Base-by-base conservation (phyloP, 2,329 filamentous ascomycete genomes). In the Hypomyces perniciosus region DNA sequence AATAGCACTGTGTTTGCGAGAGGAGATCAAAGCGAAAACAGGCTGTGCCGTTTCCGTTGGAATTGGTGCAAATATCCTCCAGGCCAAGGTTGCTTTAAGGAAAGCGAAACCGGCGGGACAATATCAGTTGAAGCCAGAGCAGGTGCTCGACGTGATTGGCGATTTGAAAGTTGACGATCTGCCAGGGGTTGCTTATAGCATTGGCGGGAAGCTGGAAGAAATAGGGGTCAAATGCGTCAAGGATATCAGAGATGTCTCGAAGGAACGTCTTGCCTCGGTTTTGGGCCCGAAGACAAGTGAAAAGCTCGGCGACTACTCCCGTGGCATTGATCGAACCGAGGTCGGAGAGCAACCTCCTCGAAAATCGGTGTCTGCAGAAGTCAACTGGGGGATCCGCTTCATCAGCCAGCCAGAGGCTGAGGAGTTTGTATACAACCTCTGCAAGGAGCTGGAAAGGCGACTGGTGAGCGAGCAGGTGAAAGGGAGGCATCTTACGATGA, bases 381-480 rank as follows among this genome's bases (percentile, higher is more conserved):
- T 99, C 55, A 99, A 93, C 61, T 99, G 93, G 93, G 93, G 95
- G 3, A 95, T 99, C 50, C 84, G 93, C 5, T 99, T 99, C 64
- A 83, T 93, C 58, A 95, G 80, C 54, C 90, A 96, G 62, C 78
- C 81, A n/a, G 92, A 99, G 68, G 91, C 90, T 0, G 92, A 97
- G 53, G 89, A 95, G 57, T 99, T 99, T 65, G 79, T 97, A 30
- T 74, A 82, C 54, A 93, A 88, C 57, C 73, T 99, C 0, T 93
- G 88, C 62, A 85, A 85, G 50, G 93, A 99, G 67, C 72, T 99
- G 6, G 84, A 91, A 59, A 85, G 84, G 50, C 80, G 93, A 1
- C 72, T 99, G 13, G 63, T 90, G 26, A 88, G 90, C 56, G 90
- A 96, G 64, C 78, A 84, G 30, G 90, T 96, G 47, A 95, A 87